Evolutionary conservation across 192 early-diverging fungal genomes (phyloP).

Genomic region (Geranomyces michiganensis): DNA sequence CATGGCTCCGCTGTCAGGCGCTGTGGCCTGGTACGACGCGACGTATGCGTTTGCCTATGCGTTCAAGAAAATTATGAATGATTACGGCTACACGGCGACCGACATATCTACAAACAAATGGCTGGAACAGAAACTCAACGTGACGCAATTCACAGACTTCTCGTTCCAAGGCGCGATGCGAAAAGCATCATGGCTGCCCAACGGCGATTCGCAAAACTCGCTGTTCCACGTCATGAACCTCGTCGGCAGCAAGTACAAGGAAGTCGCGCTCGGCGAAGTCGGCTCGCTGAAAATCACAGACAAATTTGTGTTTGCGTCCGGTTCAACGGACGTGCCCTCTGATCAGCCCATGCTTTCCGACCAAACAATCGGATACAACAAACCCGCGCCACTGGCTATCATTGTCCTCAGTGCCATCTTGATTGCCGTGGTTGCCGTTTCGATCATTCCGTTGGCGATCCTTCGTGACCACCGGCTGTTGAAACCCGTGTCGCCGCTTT

Average conservation of each 20-base stretch:
- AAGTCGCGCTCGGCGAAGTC: not conserved
- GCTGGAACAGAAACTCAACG: conserved; percentile 11
- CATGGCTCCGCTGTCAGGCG: not conserved
- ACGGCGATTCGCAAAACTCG: conserved; percentile 16
- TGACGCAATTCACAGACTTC: conserved; percentile 22
- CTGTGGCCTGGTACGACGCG: conserved; percentile 25
- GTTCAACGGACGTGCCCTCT: not conserved
- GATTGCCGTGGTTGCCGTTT: conserved; percentile 1
- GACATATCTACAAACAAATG: conserved; percentile 16
- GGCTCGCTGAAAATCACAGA: no score
- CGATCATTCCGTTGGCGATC: not conserved
- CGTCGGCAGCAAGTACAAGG: not conserved
- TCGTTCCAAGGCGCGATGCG: conserved; percentile 27
- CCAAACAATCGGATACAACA: conserved; percentile 22
- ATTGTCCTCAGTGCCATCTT: conserved; percentile 9
- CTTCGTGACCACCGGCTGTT: conserved; percentile 11
- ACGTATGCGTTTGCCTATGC: conserved; percentile 31
- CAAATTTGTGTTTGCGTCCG: not conserved
- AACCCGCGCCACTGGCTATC: conserved; percentile 8
- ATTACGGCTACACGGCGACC: not conserved
- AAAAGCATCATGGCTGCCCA: conserved; percentile 7
- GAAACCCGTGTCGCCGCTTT: conserved; percentile 27
- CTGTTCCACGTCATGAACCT: conserved; percentile 16
- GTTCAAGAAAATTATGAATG: conserved; percentile 25
- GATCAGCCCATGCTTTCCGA: conserved; percentile 1